phyloP scores from a whole-genome alignment of 176 grass and related monocot genomes.

The Musa acuminata region DNA sequence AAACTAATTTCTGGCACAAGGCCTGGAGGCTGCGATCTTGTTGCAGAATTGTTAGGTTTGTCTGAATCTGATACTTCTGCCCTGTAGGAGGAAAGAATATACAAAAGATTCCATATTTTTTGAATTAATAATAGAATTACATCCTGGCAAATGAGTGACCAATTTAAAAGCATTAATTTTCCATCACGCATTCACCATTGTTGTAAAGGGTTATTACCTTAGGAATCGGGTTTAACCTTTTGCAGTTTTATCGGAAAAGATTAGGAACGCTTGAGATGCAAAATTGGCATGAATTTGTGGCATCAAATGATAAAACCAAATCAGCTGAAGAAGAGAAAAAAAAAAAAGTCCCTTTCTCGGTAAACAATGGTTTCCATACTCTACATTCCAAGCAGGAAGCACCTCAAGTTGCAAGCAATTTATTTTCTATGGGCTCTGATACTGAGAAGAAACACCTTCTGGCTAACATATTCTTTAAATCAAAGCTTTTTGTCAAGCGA shows the following conservation, averaged over 20 bases:
- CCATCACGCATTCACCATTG: no score
- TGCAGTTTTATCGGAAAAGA: no score
- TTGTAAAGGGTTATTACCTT: no score
- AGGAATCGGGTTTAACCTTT: no score
- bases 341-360: neutral
- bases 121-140: no score
- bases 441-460: neutral
- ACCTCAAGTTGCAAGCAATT: no score
- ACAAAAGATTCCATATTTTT: neutral
- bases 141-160: no score
- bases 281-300: no score
- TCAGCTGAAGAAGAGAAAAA: neutral
- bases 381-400: no score
- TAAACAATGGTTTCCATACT: no score
- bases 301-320: neutral
- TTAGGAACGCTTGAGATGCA: no score
- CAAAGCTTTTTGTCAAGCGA: neutral
- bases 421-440: neutral
- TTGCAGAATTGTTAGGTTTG: slow-evolving; percentile 23
- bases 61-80: slow-evolving; percentile 22
- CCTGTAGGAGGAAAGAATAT: slow-evolving; percentile 33
- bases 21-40: slow-evolving; percentile 14
- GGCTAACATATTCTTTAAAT: neutral
- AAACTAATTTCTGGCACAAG: slow-evolving; percentile 48
- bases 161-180: no score